Evolutionary conservation across 2,329 filamentous ascomycete species (phyloP), one percentile per base, ranked within the genome.

Genomic region (Juglanconis juglandina): DNA sequence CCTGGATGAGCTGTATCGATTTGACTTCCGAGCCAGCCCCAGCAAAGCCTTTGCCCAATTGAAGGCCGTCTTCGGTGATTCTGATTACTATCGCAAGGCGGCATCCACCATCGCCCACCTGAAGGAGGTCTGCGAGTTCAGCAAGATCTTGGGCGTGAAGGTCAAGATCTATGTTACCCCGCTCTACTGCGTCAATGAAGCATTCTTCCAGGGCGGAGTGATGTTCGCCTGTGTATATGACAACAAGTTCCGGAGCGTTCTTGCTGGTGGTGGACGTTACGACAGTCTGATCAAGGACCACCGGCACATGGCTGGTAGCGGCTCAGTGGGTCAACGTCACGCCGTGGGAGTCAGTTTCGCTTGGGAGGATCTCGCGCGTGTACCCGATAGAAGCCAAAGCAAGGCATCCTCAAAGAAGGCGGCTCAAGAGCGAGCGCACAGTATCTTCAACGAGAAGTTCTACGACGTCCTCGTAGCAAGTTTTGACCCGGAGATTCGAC

Each of bases 151-250:
- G 63, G 86, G 87, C 0, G 82, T 98, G 1, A 82, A 82, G 58
- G 87, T 87, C 53, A 95, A 93, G 70, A 80, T 96, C 34, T 96
- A 93, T 68, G 81, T 98, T 66, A 91, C 87, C 65, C 93, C 94
- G 0, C 80, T 99, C 6, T 90, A 88, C 70, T 96, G 91, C 72
- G 85, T 96, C 69, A 96, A 96, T 69, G 93, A 97, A 70, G 90
- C 88, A 59, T 97, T 98, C 71, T 99, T 95, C 73, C 80, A 85
- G 17, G 89, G 90, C 1, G 93, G 93, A 7, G 80, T 98, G 34
- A 79, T 98, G 48, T 98, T 99, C 71, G 91, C 96, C 63, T 97
- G 92, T 68, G 77, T 97, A 2, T 92, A 93, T 65, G 94, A 98
- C 71, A 87, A 85, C 63, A 96, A 92, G 71, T 84, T 88, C 63